A percentile compares a stretch with the other conserved stretches of the same genome.
These are phyloP conservation scores for Myotisia sp. DNA, from an alignment of 2,329 filamentous ascomycete species.

Conservation along the genomic window DNA sequence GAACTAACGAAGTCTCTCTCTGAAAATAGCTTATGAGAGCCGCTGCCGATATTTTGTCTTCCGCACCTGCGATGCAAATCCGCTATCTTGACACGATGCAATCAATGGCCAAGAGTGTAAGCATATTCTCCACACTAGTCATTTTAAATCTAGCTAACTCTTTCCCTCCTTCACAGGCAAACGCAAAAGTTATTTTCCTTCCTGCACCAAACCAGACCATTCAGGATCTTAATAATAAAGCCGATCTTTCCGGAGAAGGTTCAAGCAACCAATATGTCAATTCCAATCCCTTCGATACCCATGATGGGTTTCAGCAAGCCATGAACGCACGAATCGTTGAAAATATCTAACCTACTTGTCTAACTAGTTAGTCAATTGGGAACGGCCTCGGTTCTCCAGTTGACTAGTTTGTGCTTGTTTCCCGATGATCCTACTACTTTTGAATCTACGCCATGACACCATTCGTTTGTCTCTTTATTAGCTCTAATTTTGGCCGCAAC, in stretches of 20 bases:
- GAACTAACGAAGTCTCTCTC: background rate
- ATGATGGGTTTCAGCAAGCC: constrained; percentile 59
- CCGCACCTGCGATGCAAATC: constrained; percentile 94
- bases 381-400: too few relatives aligned
- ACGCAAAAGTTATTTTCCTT: constrained; percentile 75
- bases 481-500: too few relatives aligned
- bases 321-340: constrained; percentile 72
- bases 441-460: too few relatives aligned
- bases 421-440: too few relatives aligned
- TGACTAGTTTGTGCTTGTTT: too few relatives aligned
- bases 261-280: constrained; percentile 38
- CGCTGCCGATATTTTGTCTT: constrained; percentile 84
- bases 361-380: too few relatives aligned
- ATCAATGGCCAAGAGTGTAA: constrained; percentile 77
- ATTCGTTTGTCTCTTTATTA: too few relatives aligned
- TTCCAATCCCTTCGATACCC: constrained; percentile 25
- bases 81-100: constrained; percentile 98
- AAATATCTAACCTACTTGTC: constrained; percentile 68
- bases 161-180: constrained; percentile 32
- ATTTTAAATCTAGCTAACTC: background rate
- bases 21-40: constrained; percentile 33
- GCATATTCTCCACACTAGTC: background rate
- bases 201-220: constrained; percentile 49
- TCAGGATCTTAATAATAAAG: too few relatives aligned
- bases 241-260: constrained; percentile 41